These are phyloP conservation scores for Citrus inodora DNA, from an alignment of 345 rosid genomes.

Conservation along the genomic window DNA sequence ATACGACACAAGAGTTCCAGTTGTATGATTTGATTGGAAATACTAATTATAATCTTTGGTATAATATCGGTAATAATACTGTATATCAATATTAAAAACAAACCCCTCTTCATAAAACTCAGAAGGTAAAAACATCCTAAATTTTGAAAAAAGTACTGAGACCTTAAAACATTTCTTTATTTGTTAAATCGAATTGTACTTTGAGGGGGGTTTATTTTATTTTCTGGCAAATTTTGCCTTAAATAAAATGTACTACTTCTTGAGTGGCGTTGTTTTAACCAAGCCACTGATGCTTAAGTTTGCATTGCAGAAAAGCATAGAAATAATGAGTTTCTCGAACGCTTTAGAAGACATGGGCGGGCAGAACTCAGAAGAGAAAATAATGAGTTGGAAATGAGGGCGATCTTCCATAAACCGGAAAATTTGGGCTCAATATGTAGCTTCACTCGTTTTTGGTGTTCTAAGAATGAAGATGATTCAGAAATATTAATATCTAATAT, in stretches of 20 bases:
- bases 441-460: background rate
- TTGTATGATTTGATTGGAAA: too few relatives aligned
- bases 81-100: too few relatives aligned
- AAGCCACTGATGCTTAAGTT: background rate
- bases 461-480: conserved; percentile 7
- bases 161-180: too few relatives aligned
- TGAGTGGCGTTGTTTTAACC: too few relatives aligned
- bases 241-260: too few relatives aligned
- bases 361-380: background rate
- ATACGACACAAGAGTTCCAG: fast-evolving
- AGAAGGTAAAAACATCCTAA: too few relatives aligned
- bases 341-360: background rate
- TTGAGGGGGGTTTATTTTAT: too few relatives aligned
- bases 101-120: too few relatives aligned
- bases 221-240: background rate
- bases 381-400: background rate
- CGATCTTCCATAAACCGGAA: conserved; percentile 1
- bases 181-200: too few relatives aligned
- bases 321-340: background rate
- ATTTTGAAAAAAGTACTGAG: too few relatives aligned
- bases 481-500: conserved; percentile 10
- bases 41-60: too few relatives aligned
- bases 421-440: background rate
- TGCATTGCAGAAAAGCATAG: background rate
- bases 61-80: too few relatives aligned